Percentiles rank a stretch among this genome's conserved stretches.
These are phyloP conservation scores for Datisca glomerata DNA, from an alignment of 306 rosid species.

Conservation along the genomic window DNA sequence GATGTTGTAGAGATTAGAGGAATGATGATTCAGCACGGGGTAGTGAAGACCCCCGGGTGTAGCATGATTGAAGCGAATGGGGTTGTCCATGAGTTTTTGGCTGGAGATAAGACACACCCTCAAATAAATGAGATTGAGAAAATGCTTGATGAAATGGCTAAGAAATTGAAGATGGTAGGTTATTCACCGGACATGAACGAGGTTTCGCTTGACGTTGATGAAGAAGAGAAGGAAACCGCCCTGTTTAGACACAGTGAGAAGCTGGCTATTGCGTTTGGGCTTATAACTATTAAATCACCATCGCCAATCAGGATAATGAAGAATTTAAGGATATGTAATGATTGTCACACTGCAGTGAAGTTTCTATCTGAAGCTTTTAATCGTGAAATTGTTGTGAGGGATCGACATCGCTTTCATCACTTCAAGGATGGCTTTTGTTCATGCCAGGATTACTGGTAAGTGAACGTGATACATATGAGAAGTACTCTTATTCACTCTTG, in stretches of 20 bases:
- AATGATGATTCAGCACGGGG: conserved; percentile 44
- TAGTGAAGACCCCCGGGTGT: conserved; percentile 74
- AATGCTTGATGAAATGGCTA: conserved; percentile 50
- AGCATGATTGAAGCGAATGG: conserved; percentile 75
- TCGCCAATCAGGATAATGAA: conserved; percentile 52
- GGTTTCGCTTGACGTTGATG: conserved; percentile 64
- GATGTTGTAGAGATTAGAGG: conserved; percentile 56
- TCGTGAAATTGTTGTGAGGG: conserved; percentile 61
- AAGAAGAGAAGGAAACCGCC: conserved; percentile 69
- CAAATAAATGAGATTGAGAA: conserved; percentile 39
- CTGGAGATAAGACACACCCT: conserved; percentile 67
- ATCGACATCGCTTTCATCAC: conserved; percentile 82
- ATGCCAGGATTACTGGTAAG: conserved; percentile 67
- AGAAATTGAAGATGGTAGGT: conserved; percentile 58
- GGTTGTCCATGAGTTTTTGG: conserved; percentile 54
- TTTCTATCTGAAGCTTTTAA: conserved; percentile 47
- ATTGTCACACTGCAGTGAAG: conserved; percentile 61
- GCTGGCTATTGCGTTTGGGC: conserved; percentile 78
- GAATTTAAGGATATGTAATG: conserved; percentile 75
- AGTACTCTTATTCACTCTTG: too few species aligned
- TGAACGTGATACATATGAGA: not conserved
- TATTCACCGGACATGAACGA: conserved; percentile 51
- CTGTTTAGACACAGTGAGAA: conserved; percentile 65
- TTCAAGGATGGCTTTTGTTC: conserved; percentile 59
- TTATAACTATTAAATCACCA: conserved; percentile 40